Conservation (phyloP, 2,329 filamentous ascomycete species). For the Tolypocladium tundrense region DNA sequence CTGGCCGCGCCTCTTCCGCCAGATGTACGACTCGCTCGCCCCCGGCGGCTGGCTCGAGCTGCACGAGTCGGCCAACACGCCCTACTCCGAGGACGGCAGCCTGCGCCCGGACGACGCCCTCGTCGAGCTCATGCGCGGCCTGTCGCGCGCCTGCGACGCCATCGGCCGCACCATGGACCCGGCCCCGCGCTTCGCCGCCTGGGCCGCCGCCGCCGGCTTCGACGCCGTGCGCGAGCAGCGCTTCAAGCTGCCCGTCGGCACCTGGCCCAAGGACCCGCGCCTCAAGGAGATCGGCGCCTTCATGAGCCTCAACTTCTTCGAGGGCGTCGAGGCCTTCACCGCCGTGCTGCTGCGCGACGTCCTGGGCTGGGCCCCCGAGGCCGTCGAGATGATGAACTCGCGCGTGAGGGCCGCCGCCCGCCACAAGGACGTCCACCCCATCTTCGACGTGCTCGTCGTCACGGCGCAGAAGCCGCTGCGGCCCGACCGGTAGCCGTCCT, state of each 20-base stretch:
- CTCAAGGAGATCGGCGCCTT: slow-evolving; percentile 30
- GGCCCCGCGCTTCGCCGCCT: slow-evolving; percentile 14
- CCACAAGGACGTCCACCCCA: slow-evolving; percentile 16
- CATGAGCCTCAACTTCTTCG: slow-evolving; percentile 24
- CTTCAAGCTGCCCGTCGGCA: slow-evolving; percentile 25
- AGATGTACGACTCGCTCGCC: slow-evolving; percentile 23
- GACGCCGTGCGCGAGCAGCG: slow-evolving; percentile 12
- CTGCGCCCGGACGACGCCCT: slow-evolving; percentile 25
- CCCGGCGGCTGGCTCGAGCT: slow-evolving; percentile 39
- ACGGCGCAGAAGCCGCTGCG: slow-evolving; percentile 15
- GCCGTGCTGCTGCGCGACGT: slow-evolving; percentile 26
- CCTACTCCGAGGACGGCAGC: slow-evolving; percentile 27
- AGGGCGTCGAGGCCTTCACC: slow-evolving; percentile 27
- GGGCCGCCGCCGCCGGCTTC: slow-evolving; percentile 23
- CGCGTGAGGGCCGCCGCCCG: slow-evolving; percentile 11
- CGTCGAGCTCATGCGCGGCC: slow-evolving; percentile 14
- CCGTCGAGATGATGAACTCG: slow-evolving; percentile 29
- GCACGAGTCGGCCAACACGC: slow-evolving; percentile 27
- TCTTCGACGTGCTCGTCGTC: slow-evolving; percentile 19
- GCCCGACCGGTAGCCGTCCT: background rate
- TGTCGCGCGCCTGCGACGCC: slow-evolving; percentile 13
- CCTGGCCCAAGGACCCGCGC: slow-evolving; percentile 30
- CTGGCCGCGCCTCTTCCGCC: slow-evolving; percentile 14
- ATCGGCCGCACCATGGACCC: slow-evolving; percentile 20
- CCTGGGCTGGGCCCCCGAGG: slow-evolving; percentile 26